A percentile compares a stretch with the other conserved stretches of the same genome.
These are phyloP conservation scores for Cichorium intybus DNA, from an alignment of 140 eudicot species.

Conservation along the genomic window DNA sequence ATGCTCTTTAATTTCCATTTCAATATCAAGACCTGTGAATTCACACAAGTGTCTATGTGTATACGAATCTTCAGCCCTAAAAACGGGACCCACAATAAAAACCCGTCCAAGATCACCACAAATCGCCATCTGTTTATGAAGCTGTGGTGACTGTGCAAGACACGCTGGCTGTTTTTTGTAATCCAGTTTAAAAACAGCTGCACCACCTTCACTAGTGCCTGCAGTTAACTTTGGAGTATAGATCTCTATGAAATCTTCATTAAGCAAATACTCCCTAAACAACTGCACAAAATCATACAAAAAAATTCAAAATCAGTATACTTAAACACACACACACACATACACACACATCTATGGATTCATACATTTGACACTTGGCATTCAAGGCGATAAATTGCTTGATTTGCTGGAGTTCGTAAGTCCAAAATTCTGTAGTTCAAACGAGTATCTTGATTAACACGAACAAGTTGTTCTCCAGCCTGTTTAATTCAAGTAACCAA, in stretches of 20 bases:
- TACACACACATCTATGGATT: neutral
- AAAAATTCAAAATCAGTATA: neutral
- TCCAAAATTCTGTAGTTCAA: conserved; percentile 76
- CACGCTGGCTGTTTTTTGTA: conserved; percentile 83
- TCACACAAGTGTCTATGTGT: conserved; percentile 95
- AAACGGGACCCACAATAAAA: conserved; percentile 80
- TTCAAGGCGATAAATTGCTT: conserved; percentile 63
- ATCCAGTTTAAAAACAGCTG: conserved; percentile 78
- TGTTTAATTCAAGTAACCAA: conserved; percentile 19
- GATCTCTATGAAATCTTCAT: conserved; percentile 64
- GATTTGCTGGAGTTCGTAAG: conserved; percentile 85
- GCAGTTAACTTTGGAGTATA: conserved; percentile 70
- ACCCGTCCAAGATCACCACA: conserved; percentile 82
- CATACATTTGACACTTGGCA: conserved; percentile 61
- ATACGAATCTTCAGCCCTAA: conserved; percentile 85
- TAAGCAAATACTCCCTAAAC: conserved; percentile 52
- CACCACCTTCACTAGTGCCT: conserved; percentile 93
- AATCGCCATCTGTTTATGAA: conserved; percentile 89
- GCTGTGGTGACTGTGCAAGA: conserved; percentile 93
- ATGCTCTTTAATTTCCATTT: conserved; percentile 84
- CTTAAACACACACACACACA: neutral
- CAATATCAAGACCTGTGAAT: conserved; percentile 87
- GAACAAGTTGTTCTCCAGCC: conserved; percentile 88
- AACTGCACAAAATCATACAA: conserved; percentile 47
- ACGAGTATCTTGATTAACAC: conserved; percentile 89